Base-by-base conservation (phyloP, 352 stramenopile species). In the Plasmopara viticola region DNA sequence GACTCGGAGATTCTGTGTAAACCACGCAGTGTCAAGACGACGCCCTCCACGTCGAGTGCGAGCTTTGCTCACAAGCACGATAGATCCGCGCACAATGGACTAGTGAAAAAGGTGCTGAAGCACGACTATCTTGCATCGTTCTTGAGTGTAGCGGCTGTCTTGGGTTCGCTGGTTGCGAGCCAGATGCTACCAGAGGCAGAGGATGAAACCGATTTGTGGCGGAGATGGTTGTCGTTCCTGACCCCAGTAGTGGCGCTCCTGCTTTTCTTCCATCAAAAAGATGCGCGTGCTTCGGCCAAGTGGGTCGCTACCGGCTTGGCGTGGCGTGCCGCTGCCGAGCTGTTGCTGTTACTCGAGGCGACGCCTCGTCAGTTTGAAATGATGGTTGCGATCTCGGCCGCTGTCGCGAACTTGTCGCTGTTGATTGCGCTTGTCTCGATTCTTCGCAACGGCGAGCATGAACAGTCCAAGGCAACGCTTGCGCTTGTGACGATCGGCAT, bases 291-390 rank as follows among this genome's bases (percentile, higher is more conserved):
- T 45, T 85, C 74, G 17, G 77, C 71, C 17, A 91, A 86, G 66
- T 94, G 83, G 83, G 70, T 91, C 39, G 83, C 83, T 8, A 87
- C 88, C 59, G 74, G 74, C 37, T 65, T 94, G n/a, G 63, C 74
- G 8, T 94, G 83, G 83, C 78, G 83, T 47, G 62, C 70, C 44
- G 77, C 83, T 18, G 77, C 71, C 7, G 83, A 94, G 54, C 50
- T 88, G 34, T 65, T 90, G 9, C 57, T 90, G 43, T 58, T 88
- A 44, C 69, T 91, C 47, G 72, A 74, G 47, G 35, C 40, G 25
- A 68, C 55, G 12, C 61, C 64, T 0, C 45, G 67, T 46, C 68
- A 87, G 37, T 87, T 84, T 43, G 53, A 64, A 20, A 65, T 56
- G 44, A 61, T 88, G 42, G 65, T 67, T 20, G 53, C 71, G 33